Conservation (phyloP, 2,329 filamentous ascomycete species). For the Sordariomycetes sp. region DNA sequence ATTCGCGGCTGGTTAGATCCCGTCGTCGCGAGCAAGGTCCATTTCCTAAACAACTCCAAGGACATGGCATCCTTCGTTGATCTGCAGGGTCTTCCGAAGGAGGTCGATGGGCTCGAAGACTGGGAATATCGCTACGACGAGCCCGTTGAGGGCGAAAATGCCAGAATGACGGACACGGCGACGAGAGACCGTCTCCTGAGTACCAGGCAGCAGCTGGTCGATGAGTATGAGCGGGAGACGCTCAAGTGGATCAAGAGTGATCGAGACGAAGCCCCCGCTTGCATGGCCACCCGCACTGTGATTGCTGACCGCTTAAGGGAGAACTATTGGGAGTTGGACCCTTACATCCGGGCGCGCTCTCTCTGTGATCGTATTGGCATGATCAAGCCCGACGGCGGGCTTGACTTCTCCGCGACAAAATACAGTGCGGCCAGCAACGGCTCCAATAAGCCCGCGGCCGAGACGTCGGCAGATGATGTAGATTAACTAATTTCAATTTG, state of each 20-base stretch:
- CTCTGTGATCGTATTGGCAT: slow-evolving; percentile 73
- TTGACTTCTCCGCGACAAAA: slow-evolving; percentile 51
- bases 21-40: slow-evolving; percentile 84
- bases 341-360: slow-evolving; percentile 70
- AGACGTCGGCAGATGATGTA: slow-evolving; percentile 29
- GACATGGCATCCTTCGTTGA: slow-evolving; percentile 71
- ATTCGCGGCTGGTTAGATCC: slow-evolving; percentile 95
- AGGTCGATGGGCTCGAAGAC: slow-evolving; percentile 75
- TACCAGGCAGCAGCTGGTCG: slow-evolving; percentile 51
- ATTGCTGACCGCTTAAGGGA: slow-evolving; percentile 49
- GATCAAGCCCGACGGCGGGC: slow-evolving; percentile 50
- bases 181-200: slow-evolving; percentile 50
- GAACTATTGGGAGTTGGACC: slow-evolving; percentile 85
- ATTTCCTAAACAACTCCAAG: slow-evolving; percentile 73
- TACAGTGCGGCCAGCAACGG: slow-evolving; percentile 3
- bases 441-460: slow-evolving; percentile 9
- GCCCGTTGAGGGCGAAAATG: slow-evolving; percentile 64
- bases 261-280: neutral
- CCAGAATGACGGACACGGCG: slow-evolving; percentile 50
- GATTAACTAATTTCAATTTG: slow-evolving; percentile 18
- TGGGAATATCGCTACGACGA: slow-evolving; percentile 78
- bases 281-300: slow-evolving; percentile 26
- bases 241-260: slow-evolving; percentile 53
- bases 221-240: slow-evolving; percentile 62
- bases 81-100: slow-evolving; percentile 57